Conservation (phyloP, 306 rosid species). For the Trichosanthes cucumerina region DNA sequence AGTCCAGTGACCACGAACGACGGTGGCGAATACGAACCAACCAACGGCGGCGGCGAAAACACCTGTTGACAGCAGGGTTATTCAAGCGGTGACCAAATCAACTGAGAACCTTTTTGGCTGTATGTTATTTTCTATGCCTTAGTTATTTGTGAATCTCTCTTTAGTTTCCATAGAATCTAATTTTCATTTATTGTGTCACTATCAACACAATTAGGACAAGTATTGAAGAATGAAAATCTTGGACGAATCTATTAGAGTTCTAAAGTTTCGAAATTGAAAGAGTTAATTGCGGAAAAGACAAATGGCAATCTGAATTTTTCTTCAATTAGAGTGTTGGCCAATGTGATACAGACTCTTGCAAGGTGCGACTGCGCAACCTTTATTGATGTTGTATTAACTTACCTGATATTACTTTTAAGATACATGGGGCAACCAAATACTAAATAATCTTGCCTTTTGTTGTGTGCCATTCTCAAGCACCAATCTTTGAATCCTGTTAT, state of each 20-base stretch:
- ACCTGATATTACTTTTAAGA: background rate
- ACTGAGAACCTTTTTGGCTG: conserved; percentile 85
- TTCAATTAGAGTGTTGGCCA: conserved; percentile 42
- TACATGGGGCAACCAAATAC: conserved; percentile 6
- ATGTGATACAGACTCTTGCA: conserved; percentile 51
- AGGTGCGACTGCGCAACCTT: conserved; percentile 41
- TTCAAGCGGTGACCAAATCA: conserved; percentile 71
- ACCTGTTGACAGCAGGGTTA: conserved; percentile 64
- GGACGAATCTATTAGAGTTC: conserved; percentile 53
- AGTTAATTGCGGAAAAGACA: conserved; percentile 28
- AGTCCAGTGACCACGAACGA: too few species aligned
- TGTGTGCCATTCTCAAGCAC: background rate
- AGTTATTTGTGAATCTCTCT: background rate
- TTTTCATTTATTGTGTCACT: conserved; percentile 5
- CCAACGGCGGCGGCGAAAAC: too few species aligned
- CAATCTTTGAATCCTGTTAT: too few species aligned
- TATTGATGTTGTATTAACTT: conserved; percentile 1
- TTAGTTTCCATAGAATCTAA: background rate
- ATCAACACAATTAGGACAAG: conserved; percentile 51
- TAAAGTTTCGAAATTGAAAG: conserved; percentile 74
- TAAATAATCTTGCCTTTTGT: background rate
- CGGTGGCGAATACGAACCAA: too few species aligned
- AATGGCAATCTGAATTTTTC: conserved; percentile 58
- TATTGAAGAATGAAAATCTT: conserved; percentile 70
- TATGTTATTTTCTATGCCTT: conserved; percentile 33